These are phyloP conservation scores for Ilex paraguariensis DNA, from an alignment of 305 asterid genomes.

Conservation along the genomic window DNA sequence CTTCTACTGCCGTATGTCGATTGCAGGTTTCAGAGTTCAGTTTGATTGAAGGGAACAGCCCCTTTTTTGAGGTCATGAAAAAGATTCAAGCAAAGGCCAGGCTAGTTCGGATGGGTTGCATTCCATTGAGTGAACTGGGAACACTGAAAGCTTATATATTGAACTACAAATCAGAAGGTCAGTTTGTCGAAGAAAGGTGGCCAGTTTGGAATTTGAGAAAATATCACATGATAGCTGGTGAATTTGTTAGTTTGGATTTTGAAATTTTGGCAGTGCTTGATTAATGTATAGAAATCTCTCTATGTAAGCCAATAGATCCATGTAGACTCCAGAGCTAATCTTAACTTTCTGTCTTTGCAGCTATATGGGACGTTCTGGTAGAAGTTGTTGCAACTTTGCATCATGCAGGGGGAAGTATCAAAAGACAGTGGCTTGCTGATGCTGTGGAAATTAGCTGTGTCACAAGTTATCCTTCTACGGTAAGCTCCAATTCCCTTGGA, in stretches of 20 bases:
- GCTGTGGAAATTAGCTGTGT: slow-evolving; percentile 77
- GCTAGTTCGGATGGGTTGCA: slow-evolving; percentile 63
- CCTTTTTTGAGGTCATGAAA: slow-evolving; percentile 28
- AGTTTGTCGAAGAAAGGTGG: slow-evolving; percentile 20
- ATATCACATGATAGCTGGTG: neutral
- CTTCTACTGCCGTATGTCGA: slow-evolving; percentile 16
- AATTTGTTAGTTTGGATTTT: neutral
- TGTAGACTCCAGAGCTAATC: neutral
- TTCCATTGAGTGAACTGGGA: slow-evolving; percentile 63
- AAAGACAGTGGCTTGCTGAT: slow-evolving; percentile 85
- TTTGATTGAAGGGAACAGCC: slow-evolving; percentile 32
- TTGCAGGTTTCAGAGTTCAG: slow-evolving; percentile 47
- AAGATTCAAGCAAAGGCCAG: slow-evolving; percentile 69
- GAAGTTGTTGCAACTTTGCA: slow-evolving; percentile 66
- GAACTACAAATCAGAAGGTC: slow-evolving; percentile 53
- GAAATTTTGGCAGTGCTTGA: neutral
- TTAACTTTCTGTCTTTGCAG: slow-evolving; percentile 29
- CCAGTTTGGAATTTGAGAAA: neutral
- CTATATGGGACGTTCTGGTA: slow-evolving; percentile 74
- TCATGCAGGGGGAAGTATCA: slow-evolving; percentile 47
- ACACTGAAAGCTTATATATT: slow-evolving; percentile 40
- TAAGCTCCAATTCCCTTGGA: slow-evolving; percentile 15
- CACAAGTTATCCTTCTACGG: slow-evolving; percentile 87
- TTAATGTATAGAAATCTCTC: neutral
- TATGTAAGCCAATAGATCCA: neutral